Base-by-base conservation (phyloP, 2,329 filamentous ascomycete genomes). In the Aspergillus intermedius region DNA sequence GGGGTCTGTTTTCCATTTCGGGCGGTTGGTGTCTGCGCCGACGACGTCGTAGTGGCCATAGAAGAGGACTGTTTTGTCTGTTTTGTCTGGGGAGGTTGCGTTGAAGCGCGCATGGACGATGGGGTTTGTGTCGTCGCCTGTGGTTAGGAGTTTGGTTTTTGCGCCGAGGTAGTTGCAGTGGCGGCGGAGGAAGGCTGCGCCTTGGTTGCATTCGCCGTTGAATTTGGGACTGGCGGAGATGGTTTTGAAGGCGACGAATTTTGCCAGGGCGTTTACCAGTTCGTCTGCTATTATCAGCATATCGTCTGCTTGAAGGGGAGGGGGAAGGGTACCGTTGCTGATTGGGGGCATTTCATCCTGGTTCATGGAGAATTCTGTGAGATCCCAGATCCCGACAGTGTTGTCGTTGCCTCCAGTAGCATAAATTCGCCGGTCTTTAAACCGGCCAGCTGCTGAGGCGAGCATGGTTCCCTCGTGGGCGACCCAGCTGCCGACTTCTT, bases 31-130 rank as follows among this genome's bases (percentile, higher is more conserved):
- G 56, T 95, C 89, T 0, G 93, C 93, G 1, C 90, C 81, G 3
- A 98, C 93, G 2, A 98, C 91, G 63, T 98, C 93, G 73, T 98
- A 98, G 66, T 98, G 93, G 0, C 94, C 93, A 62, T 98, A 98
- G 66, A 98, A 98, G 0, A 98, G 74, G 7, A 97, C 88, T 25
- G 88, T 90, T 71, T 93, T 95, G 15, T 88, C 80, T 22, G 81
- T 75, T 22, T 80, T 77, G 0, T 80, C 73, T 1, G 82, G 80
- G 9, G 77, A 51, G 78, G 82, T 67, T 84, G 93, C 90, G 41
- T 81, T 81, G 65, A 98, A 98, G 51, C 85, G 87, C 37, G 93
- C 93, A 57, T 87, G 86, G 0, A 98, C 90, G n/a, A 98, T 85
- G 0, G 93, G 93, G 62, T 97, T 97, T 59, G 88, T 85, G 25